phyloP scores from a whole-genome alignment of 2,329 filamentous ascomycete species.

The Coniella vitis region DNA sequence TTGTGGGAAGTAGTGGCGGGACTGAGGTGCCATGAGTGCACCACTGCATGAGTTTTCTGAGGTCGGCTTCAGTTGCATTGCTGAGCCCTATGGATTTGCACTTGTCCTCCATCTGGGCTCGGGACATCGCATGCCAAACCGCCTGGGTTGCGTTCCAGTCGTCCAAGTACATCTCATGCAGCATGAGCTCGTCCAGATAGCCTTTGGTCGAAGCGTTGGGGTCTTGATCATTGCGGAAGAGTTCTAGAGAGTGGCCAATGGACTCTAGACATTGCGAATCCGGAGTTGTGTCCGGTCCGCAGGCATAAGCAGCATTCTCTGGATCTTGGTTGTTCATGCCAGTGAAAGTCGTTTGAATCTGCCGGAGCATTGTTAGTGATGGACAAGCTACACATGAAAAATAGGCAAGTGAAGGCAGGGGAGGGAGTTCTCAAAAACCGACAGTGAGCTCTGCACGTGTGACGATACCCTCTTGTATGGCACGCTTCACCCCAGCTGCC shows the following conservation, averaged over 20 bases:
- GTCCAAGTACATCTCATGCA: slow-evolving; percentile 51
- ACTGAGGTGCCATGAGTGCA: too few relatives aligned
- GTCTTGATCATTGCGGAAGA: slow-evolving; percentile 37
- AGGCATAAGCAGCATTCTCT: slow-evolving; percentile 59
- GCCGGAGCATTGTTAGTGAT: neutral
- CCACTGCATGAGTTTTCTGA: slow-evolving; percentile 42
- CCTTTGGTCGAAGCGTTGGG: slow-evolving; percentile 25
- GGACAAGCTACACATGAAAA: too few relatives aligned
- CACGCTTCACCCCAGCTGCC: slow-evolving; percentile 57
- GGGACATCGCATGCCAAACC: slow-evolving; percentile 60
- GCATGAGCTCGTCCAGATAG: slow-evolving; percentile 67
- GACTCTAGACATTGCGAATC: slow-evolving; percentile 61
- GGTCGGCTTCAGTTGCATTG: slow-evolving; percentile 55
- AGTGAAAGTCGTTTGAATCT: slow-evolving; percentile 83
- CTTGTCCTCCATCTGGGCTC: slow-evolving; percentile 53
- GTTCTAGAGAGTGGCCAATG: slow-evolving; percentile 57
- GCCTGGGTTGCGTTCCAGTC: slow-evolving; percentile 43
- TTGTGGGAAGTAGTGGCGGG: neutral
- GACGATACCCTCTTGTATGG: slow-evolving; percentile 53
- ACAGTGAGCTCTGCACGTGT: slow-evolving; percentile 39
- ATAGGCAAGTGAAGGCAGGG: too few relatives aligned
- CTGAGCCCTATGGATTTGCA: slow-evolving; percentile 63
- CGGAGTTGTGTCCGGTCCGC: slow-evolving; percentile 51
- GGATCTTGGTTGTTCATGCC: slow-evolving; percentile 55
- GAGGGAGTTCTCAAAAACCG: slow-evolving; percentile 47